Percentiles rank a stretch among this genome's conserved stretches.
Evolutionary conservation across 441 rosid species (phyloP).

Genomic region (Metrosideros polymorpha): DNA sequence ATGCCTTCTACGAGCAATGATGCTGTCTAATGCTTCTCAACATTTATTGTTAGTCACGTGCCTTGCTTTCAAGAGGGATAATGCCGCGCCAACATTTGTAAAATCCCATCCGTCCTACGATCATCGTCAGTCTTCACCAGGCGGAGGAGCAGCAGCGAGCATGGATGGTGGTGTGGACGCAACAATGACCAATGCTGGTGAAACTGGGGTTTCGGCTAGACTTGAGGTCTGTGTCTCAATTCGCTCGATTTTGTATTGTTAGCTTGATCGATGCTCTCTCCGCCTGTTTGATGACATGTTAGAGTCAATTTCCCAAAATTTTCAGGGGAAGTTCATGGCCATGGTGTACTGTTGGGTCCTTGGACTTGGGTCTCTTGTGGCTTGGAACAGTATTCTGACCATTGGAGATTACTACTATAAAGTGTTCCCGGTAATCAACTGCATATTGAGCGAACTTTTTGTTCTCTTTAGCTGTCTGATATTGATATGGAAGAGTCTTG

Average conservation of each 20-base stretch:
- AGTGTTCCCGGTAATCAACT: conserved; percentile 54
- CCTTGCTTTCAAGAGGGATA: not conserved
- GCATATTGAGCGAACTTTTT: too few species aligned
- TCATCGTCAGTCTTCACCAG: too few species aligned
- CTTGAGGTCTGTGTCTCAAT: conserved; percentile 30
- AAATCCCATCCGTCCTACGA: too few species aligned
- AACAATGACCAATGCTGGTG: conserved; percentile 17
- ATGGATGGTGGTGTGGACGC: conserved; percentile 1
- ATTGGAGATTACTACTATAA: conserved; percentile 63
- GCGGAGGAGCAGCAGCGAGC: not conserved
- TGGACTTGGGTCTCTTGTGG: conserved; percentile 58
- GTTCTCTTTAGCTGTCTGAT: too few species aligned
- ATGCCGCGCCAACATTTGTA: too few species aligned
- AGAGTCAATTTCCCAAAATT: not conserved
- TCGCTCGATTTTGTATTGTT: not conserved
- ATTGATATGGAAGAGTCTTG: not conserved
- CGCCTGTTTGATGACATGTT: not conserved
- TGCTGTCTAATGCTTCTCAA: too few species aligned
- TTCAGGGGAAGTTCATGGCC: conserved; percentile 54
- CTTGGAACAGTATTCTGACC: conserved; percentile 74
- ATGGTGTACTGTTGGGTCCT: conserved; percentile 46
- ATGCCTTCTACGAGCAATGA: too few species aligned
- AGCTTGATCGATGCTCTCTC: not conserved
- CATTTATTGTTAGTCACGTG: not conserved
- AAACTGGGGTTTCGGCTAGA: conserved; percentile 24